Evolutionary conservation across 2,329 filamentous ascomycete species (phyloP).

Genomic region (Bipolaris cookei): DNA sequence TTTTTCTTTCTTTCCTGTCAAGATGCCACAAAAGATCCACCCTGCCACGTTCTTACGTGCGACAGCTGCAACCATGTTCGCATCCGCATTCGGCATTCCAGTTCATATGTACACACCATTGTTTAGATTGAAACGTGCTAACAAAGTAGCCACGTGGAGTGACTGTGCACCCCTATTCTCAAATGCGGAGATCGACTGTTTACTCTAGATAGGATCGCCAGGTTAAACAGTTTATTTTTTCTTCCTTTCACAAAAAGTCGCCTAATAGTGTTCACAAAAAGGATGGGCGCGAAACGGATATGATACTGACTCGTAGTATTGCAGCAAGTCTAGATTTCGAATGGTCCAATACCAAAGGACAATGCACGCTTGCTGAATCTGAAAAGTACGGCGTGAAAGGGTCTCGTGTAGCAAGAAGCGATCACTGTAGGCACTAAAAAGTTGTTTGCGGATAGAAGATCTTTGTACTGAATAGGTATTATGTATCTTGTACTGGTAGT

Average conservation of each 20-base stretch:
- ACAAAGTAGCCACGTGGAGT: not conserved
- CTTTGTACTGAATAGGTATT: not conserved
- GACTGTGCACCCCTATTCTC: not conserved
- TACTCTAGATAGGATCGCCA: too few species aligned
- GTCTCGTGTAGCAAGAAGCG: not conserved
- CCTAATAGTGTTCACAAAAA: too few species aligned
- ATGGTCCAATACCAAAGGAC: too few species aligned
- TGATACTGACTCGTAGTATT: too few species aligned
- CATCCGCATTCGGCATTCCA: not conserved
- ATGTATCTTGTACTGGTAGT: not conserved
- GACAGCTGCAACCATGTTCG: not conserved
- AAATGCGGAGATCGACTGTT: too few species aligned
- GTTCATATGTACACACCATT: not conserved
- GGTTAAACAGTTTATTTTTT: too few species aligned
- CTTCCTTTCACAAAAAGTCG: too few species aligned
- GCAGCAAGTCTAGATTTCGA: too few species aligned
- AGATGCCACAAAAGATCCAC: not conserved
- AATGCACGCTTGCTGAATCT: too few species aligned
- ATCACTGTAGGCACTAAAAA: not conserved
- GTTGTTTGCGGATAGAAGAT: too few species aligned
- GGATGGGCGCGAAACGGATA: too few species aligned
- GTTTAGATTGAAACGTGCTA: not conserved
- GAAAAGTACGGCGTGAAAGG: not conserved
- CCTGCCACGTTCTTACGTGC: not conserved
- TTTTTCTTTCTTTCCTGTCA: not conserved